Percentiles rank a stretch among this genome's conserved stretches.
Evolutionary conservation across 192 early-diverging fungal species (phyloP).

Genomic region (Coemansia sp.): DNA sequence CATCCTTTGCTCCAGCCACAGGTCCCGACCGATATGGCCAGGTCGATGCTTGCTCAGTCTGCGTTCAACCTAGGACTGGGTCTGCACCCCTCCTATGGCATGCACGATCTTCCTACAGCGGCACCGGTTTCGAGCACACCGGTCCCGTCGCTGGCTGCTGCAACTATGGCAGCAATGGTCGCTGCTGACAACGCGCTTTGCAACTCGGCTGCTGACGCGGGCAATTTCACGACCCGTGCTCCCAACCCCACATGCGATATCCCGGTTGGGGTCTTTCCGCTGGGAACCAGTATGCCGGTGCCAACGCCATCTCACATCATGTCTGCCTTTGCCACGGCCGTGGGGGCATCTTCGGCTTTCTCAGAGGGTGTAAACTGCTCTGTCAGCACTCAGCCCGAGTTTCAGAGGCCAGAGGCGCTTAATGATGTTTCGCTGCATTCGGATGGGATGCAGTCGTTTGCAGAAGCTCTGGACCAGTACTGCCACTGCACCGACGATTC

Average conservation of each 20-base stretch:
- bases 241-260: background rate
- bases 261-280: background rate
- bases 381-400: background rate
- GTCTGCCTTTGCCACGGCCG: conserved; percentile 26
- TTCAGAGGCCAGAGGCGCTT: background rate
- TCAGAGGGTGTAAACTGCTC: background rate
- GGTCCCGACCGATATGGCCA: background rate
- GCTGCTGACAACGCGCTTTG: conserved; percentile 11
- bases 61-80: background rate
- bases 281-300: background rate
- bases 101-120: background rate
- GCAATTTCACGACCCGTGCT: background rate
- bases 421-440: background rate
- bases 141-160: conserved; percentile 19
- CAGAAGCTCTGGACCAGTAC: conserved; percentile 18
- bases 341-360: conserved; percentile 1
- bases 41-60: background rate
- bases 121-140: background rate
- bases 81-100: background rate
- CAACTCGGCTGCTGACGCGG: background rate
- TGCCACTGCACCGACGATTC: conserved; percentile 3
- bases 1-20: conserved; percentile 2
- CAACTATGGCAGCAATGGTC: conserved; percentile 31
- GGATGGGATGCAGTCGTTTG: conserved; percentile 14
- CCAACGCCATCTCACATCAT: conserved; percentile 9